Base-by-base conservation (phyloP, 2,329 filamentous ascomycete species). In the Talaromyces pinophilus region DNA sequence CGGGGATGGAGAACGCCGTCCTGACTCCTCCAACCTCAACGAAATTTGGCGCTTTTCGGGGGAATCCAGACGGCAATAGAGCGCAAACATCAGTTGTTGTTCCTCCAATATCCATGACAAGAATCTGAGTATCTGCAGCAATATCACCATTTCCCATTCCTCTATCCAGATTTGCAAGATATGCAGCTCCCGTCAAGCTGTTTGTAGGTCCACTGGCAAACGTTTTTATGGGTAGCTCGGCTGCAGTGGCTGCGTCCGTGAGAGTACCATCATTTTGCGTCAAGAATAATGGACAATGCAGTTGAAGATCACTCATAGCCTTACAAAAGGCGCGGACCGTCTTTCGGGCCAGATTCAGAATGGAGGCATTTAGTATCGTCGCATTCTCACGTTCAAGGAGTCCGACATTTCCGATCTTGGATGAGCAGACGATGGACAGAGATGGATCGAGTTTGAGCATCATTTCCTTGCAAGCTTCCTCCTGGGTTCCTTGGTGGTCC, bases 201-300 rank as follows among this genome's bases (percentile, higher is more conserved):
- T 90, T 90, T 0, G 87, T 89, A 2, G 87, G 85, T 0, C 87
- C 87, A 46, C 84, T 87, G 0, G 85, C 86, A 70, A 90, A 89
- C 0, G 86, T 88, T 59, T 84, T 78, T 59, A 89, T 87, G 0
- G 88, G 88, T 28, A 87, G 76, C 17, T 80, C 77, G 0, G 85
- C 82, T 1, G 87, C 87, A 63, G 81, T 78, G 2, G 81, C 80
- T 0, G 83, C 85, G 5, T 84, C 82, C 6, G 87, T 76, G 2
- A 90, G 79, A 0, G 86, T 89, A 1, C 88, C 87, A 69, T 89
- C 87, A 59, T 90, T 90, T 70, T 88, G 84, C 0, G 87, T 87
- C 46, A 90, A 79, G 67, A 87, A 89, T 0, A 88, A 80, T 0
- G 85, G 85, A 52, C 86, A 88, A 0, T 72, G 70, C 0, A 88